Base-by-base conservation (phyloP, 352 stramenopile genomes). In the Halophytophthora batemanensis region DNA sequence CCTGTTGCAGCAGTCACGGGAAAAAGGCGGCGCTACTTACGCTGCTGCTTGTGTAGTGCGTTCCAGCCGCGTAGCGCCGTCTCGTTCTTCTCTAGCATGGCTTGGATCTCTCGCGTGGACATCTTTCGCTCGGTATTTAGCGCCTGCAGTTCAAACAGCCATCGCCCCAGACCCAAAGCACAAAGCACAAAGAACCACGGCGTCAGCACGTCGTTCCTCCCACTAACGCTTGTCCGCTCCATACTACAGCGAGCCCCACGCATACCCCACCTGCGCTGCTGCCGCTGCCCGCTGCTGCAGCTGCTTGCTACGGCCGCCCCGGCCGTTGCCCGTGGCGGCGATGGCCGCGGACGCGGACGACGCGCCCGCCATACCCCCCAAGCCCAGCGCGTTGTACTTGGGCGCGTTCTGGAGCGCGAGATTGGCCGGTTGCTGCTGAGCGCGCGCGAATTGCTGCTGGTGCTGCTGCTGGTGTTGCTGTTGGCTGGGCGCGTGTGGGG, bases 31-130 rank as follows among this genome's bases (percentile, higher is more conserved):
- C 8, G 6, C 1, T 0, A 74, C 78, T 42, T 71, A 93, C 83
- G 83, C 37, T 91, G 71, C 49, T 89, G 78, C 18, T 82, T 71
- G 36, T 90, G 75, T 21, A 93, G 74, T 35, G 64, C 61, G 10
- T 79, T 86, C 83, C 83, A 93, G 31, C 69, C 73, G 37, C 74
- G 77, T 3, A 93, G 48, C n/a, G 80, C 78, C 15, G 69, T 65
- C 50, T 93, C 83, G 54, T 93, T 93, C 62, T 91, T 91, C 53
- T 93, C 81, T n/a, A 93, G 69, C 78, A 92, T 88, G 35, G 61
- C 58, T 50, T 93, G 81, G 7, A 93, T 87, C 50, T 93, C 83
- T 12, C 53, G 64, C 19, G 69, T 69, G 17, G 78, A 78, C 6
- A 82, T 36, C 40, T 81, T 82, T 21, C 78, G 71, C 49, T 86